Percentiles rank a stretch among this genome's conserved stretches.
Evolutionary conservation across 441 rosid species (phyloP).

Genomic region (Populus hybrid): DNA sequence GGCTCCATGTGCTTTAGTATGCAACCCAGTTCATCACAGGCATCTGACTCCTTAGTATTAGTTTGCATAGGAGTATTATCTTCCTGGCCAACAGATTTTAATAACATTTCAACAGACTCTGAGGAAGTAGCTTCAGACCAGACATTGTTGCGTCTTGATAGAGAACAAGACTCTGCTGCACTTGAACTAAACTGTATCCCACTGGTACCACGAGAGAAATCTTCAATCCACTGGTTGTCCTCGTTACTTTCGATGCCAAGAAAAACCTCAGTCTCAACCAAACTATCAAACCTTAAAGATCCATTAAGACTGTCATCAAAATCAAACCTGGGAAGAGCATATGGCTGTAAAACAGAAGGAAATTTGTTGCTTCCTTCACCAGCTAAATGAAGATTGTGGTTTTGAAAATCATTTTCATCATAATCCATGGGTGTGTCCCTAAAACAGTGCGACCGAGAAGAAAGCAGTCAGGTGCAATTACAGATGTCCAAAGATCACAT

Average conservation of each 20-base stretch:
- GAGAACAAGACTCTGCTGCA: conserved; percentile 81
- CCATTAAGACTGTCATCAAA: conserved; percentile 84
- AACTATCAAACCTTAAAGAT: conserved; percentile 82
- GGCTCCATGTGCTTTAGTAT: conserved; percentile 76
- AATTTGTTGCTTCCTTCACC: conserved; percentile 85
- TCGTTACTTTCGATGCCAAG: conserved; percentile 90
- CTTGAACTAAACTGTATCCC: conserved; percentile 76
- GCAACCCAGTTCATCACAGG: conserved; percentile 76
- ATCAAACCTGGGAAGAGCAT: conserved; percentile 92
- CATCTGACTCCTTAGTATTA: conserved; percentile 50
- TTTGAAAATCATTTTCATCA: conserved; percentile 97
- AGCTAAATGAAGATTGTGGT: conserved; percentile 89
- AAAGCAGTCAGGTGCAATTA: conserved; percentile 3
- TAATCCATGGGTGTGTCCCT: conserved; percentile 98
- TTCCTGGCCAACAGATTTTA: conserved; percentile 97
- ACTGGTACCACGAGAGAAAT: conserved; percentile 68
- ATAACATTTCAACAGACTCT: conserved; percentile 98
- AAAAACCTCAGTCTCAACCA: conserved; percentile 84
- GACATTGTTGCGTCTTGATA: conserved; percentile 83
- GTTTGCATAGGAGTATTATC: conserved; percentile 49
- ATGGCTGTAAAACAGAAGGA: conserved; percentile 69
- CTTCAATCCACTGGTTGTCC: conserved; percentile 96
- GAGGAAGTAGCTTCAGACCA: conserved; percentile 99
- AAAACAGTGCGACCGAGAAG: conserved; percentile 18
- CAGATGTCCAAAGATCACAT: conserved; percentile 10